Base-by-base conservation (phyloP, 2,329 filamentous ascomycete species). In the Botryosphaeria agaves region DNA sequence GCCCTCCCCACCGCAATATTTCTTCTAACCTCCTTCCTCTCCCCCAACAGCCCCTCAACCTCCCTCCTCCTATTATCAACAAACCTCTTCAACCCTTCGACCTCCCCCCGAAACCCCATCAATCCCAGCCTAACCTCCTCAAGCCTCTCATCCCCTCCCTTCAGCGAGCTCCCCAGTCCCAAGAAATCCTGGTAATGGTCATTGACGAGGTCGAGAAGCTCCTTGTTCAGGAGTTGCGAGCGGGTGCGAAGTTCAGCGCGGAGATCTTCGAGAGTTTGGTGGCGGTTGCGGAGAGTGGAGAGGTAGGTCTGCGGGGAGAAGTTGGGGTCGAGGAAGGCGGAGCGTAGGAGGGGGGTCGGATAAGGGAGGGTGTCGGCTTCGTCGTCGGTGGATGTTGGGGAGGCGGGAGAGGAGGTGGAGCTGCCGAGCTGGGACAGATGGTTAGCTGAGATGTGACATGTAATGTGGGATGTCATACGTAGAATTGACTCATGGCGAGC, bases 251-350 rank as follows among this genome's bases (percentile, higher is more conserved):
- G 64, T 46, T 98, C 91, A 4, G 76, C 60, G 20, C 87, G 81
- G 18, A 98, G 64, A 51, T 98, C 89, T 49, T 93, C 85, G 28
- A 98, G 79, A 0, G 87, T 94, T 53, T 98, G 89, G 52, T 98
- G 89, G 2, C 89, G 78, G 48, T 89, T 75, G 14, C 74, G 72
- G 2, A 93, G 66, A 2, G 79, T 76, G 5, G 75, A 84, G 55
- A 98, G 76, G 51, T 94, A 98, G 2, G 61, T 60, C 2, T 80
- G 70, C 1, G 91, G 76, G 37, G 82, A 72, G 53, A 98, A 98
- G 40, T 72, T 55, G 3, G 72, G 66, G 2, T 69, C 59, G 5
- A 93, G 69, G 56, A 98, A 98, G 47, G 89, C 82, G 34, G 66
- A 61, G 34, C 89, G 79, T 2, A 81, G 71, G 11, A 98, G 72